Evolutionary conservation across 306 rosid species (phyloP), one percentile per base, ranked within the genome.

Genomic region (Gastrolobium bilobum): DNA sequence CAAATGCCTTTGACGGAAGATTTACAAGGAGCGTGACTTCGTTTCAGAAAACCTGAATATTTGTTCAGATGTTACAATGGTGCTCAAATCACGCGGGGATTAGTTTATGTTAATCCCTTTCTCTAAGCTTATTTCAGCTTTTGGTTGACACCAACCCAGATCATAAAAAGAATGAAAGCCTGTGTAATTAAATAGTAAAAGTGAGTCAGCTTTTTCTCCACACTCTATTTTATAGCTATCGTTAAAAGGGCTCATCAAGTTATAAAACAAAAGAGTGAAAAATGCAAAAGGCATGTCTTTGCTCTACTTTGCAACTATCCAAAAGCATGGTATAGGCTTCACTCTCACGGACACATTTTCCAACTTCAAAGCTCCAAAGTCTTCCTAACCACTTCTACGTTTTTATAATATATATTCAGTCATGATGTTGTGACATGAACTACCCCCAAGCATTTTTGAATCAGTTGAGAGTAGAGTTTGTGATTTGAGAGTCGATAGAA

Each of bases 151-250:
- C 40, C 61, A 38, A 51, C 52, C 9, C 40, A 2, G 35, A 72
- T 54, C 85, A 73, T 84, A 58, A 75, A 88, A 74, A 74, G 79
- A 37, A 73, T 62, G 61, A 69, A 77, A 14, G 40, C 44, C 54
- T 64, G 54, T 65, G 10, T 43, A 64, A 31, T 77, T 47, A 62
- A 72, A 38, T 51, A 58, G 47, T 33, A 56, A 88, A 88, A 86
- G 88, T 69, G 61, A 69, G 48, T 53, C n/a, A 72, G 68, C 88
- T 79, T 84, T 81, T 84, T 77, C 80, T 67, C 71, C 80, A 60
- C 76, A 65, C 4, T 2, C 5, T 56, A 52, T 46, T 73, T 65
- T 74, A 51, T 75, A 42, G 82, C 34, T 64, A 68, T 31, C 11
- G 52, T 44, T 52, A 81, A 60, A 68, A 33, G 37, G 77, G 57